Base-by-base conservation (phyloP, 1,284 basidiomycete species). In the Agroathelia rolfsii region DNA sequence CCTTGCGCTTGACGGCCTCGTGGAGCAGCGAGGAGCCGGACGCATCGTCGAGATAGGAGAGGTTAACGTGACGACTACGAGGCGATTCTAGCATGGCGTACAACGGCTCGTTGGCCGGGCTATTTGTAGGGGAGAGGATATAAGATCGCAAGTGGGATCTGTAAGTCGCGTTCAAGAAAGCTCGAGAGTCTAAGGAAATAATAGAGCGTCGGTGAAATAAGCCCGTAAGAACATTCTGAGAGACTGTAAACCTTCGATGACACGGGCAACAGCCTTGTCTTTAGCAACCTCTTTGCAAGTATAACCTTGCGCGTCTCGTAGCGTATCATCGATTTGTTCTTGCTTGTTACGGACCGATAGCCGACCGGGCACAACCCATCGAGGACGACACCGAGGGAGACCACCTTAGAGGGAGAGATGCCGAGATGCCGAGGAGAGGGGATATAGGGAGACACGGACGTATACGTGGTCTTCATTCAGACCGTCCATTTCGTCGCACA, bases 1-100 rank as follows among this genome's bases (percentile, higher is more conserved):
- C 88, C 36, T 85, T 84, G 16, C 88, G 67, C 35, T 72, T 64
- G 0, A 87, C 88, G 1, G 92, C 90, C 53, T 93, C 89, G 45
- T 96, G 92, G 1, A 96, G 64, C 2, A 95, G 58, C 1, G 88
- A 80, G 4, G 71, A 69, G 1, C 89, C 89, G 1, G 76, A 72
- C n/a, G 72, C 66, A 27, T 82, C 73, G 40, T 93, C 87, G 7
- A 90, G 59, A 43, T 77, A 79, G 0, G 72, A 72, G 12, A 84
- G 61, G 53, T 87, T 73, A 21, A 76, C 62, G 37, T 68, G 69
- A 21, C 62, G 64, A 3, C 64, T 62, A 11, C 82, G 66, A 0
- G 79, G 76, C 3, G 76, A 81, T 13, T 68, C 66, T 6, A 85
- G 64, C 4, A 83, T 55, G 8, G 61, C 48, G 2, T 77, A 32